These are phyloP conservation scores for Teunomyces atbi DNA, from an alignment of 805 yeast species.

Conservation along the genomic window DNA sequence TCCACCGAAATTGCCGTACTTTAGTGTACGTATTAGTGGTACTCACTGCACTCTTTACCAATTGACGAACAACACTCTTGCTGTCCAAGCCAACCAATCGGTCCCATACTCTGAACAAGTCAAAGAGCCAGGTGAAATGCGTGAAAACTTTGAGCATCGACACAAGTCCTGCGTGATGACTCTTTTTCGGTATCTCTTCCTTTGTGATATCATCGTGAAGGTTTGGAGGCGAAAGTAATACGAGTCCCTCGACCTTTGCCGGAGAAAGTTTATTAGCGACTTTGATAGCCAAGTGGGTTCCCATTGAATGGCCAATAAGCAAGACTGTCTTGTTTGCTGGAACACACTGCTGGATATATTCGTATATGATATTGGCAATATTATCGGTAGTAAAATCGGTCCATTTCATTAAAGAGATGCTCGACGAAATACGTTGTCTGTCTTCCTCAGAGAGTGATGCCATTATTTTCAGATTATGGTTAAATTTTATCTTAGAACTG, in stretches of 20 bases:
- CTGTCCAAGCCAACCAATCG: slow-evolving; percentile 63
- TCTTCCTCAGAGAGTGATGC: slow-evolving; percentile 27
- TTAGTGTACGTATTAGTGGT: slow-evolving; percentile 36
- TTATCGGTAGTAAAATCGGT: slow-evolving; percentile 42
- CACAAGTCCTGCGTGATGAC: slow-evolving; percentile 5
- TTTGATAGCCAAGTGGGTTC: slow-evolving; percentile 54
- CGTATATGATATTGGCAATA: slow-evolving; percentile 39
- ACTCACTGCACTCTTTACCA: slow-evolving; percentile 18
- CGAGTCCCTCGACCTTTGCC: slow-evolving; percentile 44
- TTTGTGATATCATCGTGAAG: slow-evolving; percentile 22
- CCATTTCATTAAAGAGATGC: slow-evolving; percentile 33
- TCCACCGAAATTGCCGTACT: slow-evolving; percentile 65
- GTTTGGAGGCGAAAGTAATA: slow-evolving; percentile 51
- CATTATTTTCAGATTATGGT: slow-evolving; percentile 14
- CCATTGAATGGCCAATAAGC: slow-evolving; percentile 74
- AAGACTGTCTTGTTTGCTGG: slow-evolving; percentile 43
- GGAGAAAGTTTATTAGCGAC: slow-evolving; percentile 37
- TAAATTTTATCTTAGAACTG: slow-evolving; percentile 30
- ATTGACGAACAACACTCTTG: slow-evolving; percentile 56
- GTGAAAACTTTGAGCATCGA: slow-evolving; percentile 29
- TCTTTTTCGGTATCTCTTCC: background rate
- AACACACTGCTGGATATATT: slow-evolving; percentile 36
- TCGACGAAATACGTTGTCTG: slow-evolving; percentile 28
- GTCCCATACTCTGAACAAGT: slow-evolving; percentile 56
- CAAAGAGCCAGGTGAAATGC: slow-evolving; percentile 47